phyloP scores from a whole-genome alignment of 73 alveolate species.

The Effrenium voratum region DNA sequence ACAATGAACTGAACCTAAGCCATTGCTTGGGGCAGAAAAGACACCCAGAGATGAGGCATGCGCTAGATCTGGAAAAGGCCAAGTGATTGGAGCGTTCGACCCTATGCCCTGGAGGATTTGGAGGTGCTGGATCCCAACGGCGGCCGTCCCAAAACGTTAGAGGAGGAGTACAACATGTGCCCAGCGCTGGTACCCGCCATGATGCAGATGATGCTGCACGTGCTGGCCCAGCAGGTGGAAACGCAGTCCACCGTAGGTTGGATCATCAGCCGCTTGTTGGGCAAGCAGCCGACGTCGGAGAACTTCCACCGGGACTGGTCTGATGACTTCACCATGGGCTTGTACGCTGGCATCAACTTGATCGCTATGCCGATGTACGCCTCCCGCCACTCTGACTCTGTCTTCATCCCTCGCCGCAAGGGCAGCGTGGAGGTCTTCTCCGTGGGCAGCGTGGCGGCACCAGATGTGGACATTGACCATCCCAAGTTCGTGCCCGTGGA shows the following conservation, averaged over 20 bases:
- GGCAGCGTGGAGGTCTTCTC: constrained; percentile 72
- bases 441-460: constrained; percentile 66
- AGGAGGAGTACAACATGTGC: constrained; percentile 92
- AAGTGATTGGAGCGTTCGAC: too few species aligned
- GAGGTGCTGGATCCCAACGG: constrained; percentile 72
- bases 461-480: constrained; percentile 84
- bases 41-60: too few species aligned
- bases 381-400: constrained; percentile 79
- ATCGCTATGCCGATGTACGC: constrained; percentile 85
- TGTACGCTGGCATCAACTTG: constrained; percentile 81
- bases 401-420: constrained; percentile 57
- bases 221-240: constrained; percentile 61
- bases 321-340: constrained; percentile 69
- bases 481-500: constrained; percentile 85
- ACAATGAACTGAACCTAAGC: too few species aligned
- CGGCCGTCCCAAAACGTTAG: constrained; percentile 56
- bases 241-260: constrained; percentile 81
- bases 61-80: too few species aligned
- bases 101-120: too few species aligned
- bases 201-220: constrained; percentile 73
- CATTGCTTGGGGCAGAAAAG: too few species aligned
- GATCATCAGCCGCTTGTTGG: constrained; percentile 53
- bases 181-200: constrained; percentile 77
- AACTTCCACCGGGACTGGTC: constrained; percentile 73
- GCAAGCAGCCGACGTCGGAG: neutral